A percentile compares a stretch with the other conserved stretches of the same genome.
Conservation (phyloP, 805 yeast genomes). For the Metschnikowia koreensis region DNA sequence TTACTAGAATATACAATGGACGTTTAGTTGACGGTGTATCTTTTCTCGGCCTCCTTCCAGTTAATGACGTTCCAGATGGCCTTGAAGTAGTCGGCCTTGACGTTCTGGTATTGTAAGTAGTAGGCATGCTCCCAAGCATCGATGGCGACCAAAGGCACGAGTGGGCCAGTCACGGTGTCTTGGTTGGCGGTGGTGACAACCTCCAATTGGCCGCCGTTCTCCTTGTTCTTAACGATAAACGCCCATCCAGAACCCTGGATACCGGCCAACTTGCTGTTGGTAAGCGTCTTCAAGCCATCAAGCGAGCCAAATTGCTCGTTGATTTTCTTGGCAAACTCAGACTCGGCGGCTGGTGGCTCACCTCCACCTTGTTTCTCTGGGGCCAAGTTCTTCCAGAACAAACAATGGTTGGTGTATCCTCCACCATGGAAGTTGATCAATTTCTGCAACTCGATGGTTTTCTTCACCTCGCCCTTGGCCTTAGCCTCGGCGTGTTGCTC, state of each 20-base stretch:
- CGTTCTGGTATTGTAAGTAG: slow-evolving; percentile 52
- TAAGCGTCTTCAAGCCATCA: slow-evolving; percentile 40
- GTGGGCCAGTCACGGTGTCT: slow-evolving; percentile 46
- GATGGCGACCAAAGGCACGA: slow-evolving; percentile 47
- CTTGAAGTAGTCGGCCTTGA: slow-evolving; percentile 49
- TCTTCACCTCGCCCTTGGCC: slow-evolving; percentile 38
- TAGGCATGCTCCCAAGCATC: slow-evolving; percentile 58
- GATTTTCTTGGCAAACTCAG: slow-evolving; percentile 39
- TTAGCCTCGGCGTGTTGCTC: slow-evolving; percentile 38
- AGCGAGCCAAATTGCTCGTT: slow-evolving; percentile 45
- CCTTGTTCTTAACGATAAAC: slow-evolving; percentile 46
- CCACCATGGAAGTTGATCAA: slow-evolving; percentile 51
- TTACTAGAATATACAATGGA: slow-evolving; percentile 2
- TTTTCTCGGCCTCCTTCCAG: slow-evolving; percentile 51
- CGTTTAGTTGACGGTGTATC: slow-evolving; percentile 27
- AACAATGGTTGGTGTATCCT: slow-evolving; percentile 49
- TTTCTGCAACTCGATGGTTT: slow-evolving; percentile 43
- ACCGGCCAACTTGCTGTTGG: slow-evolving; percentile 45
- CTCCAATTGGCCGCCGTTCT: slow-evolving; percentile 42
- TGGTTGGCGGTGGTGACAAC: slow-evolving; percentile 47
- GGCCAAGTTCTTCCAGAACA: slow-evolving; percentile 50
- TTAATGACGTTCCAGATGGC: slow-evolving; percentile 51
- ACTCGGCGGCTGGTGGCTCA: slow-evolving; percentile 22
- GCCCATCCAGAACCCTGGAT: slow-evolving; percentile 58
- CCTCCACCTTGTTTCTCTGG: slow-evolving; percentile 45